Evolutionary conservation across 2,329 filamentous ascomycete genomes (phyloP), one percentile per base, ranked within the genome.

Genomic region (Cladosporium oxysporum): DNA sequence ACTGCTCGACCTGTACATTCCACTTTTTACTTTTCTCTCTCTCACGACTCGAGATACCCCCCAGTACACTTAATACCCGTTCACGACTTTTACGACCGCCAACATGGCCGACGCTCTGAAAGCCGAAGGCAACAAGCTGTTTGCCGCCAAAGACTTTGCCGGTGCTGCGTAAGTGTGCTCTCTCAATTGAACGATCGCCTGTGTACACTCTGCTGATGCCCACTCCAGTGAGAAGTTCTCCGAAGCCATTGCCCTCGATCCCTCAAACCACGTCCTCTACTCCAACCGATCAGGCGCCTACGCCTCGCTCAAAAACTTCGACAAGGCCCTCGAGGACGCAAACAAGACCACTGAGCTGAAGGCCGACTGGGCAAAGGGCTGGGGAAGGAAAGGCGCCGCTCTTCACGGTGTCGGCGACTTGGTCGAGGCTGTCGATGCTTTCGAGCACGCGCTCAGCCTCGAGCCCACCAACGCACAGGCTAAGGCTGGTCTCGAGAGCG

Each of bases 81-180:
- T 63, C 33, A 63, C 61, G 61, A 63, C 61, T 44, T 55, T 63
- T 44, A 63, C 61, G 61, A 63, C 61, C 49, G 61, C 49, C 33
- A 74, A 35, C 65, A 90, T 89, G 87, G 87, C 88, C 71, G 88
- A 90, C 80, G 85, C 94, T 87, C 88, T 99, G 76, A 99, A 99
- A 85, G 92, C 93, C 76, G 90, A 95, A 79, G 95, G 94, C 84
- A 99, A 99, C 86, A 96, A 96, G 85, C 93, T 96, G 81, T 99
- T 99, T 81, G 90, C 92, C 71, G 93, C 92, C 69, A 98, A 98
- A 87, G 93, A 98, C 81, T 99, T 97, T 79, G 87, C 93, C 76
- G 92, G 94, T 79, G 95, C 95, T 76, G 88, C 97, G 94, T 98
- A 87, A 81, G 92, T 88, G 50, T 57, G 26, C 65, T 47, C 41